A percentile compares a stretch with the other conserved stretches of the same genome.
phyloP scores from a whole-genome alignment of 768 basidiomycete genomes.

The Podaxis pistillaris region DNA sequence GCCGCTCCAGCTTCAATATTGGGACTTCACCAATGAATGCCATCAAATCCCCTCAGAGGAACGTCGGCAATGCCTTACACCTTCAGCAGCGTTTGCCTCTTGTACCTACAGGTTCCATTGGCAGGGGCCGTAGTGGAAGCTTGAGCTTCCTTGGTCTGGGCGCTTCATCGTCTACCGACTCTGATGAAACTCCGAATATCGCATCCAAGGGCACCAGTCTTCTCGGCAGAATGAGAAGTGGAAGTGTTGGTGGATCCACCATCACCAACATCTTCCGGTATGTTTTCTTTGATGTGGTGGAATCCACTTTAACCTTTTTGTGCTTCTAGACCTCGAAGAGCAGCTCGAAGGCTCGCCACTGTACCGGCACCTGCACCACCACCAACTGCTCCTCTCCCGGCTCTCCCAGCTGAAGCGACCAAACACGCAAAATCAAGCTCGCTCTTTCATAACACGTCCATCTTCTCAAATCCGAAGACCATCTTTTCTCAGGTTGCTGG shows the following conservation, averaged over 20 bases:
- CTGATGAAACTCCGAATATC: conserved; percentile 22
- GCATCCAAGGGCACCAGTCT: conserved; percentile 39
- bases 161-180: conserved; percentile 7
- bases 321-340: conserved; percentile 36
- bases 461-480: conserved; percentile 5
- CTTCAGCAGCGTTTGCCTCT: conserved; percentile 43
- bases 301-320: not conserved
- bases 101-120: conserved; percentile 25
- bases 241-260: conserved; percentile 38
- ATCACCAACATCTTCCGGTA: conserved; percentile 14
- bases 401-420: conserved; percentile 20
- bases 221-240: conserved; percentile 54
- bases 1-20: conserved; percentile 62
- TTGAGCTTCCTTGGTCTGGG: conserved; percentile 24
- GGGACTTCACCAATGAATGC: conserved; percentile 51
- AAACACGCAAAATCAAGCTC: conserved; percentile 19
- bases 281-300: conserved; percentile 16
- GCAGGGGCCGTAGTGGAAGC: conserved; percentile 47
- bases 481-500: conserved; percentile 12
- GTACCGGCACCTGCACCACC: conserved; percentile 36
- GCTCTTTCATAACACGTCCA: conserved; percentile 5
- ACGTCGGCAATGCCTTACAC: conserved; percentile 48
- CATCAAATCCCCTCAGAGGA: conserved; percentile 58
- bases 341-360: conserved; percentile 32
- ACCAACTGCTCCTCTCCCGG: conserved; percentile 40